Evolutionary conservation across 345 rosid species (phyloP).

Genomic region (Brassica cretica): DNA sequence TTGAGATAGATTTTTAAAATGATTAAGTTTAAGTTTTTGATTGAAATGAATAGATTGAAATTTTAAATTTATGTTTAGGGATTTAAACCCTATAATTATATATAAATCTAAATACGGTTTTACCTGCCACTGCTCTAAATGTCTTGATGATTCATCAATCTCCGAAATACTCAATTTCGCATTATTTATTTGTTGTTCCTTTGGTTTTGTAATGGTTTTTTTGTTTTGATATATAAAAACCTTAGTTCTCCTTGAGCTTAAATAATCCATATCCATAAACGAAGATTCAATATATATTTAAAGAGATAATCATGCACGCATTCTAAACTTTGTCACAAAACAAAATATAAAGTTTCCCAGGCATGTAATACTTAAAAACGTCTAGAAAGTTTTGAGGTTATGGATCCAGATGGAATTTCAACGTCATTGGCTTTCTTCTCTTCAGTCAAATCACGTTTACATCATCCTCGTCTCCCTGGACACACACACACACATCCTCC

Average conservation of each 20-base stretch:
- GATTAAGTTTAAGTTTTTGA: too few relatives aligned
- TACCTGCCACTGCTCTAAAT: constrained; percentile 59
- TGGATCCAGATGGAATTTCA: constrained; percentile 17
- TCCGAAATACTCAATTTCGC: neutral
- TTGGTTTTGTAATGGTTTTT: too few relatives aligned
- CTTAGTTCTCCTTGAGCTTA: too few relatives aligned
- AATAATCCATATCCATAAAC: neutral
- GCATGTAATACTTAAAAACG: neutral
- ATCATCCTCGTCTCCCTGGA: constrained; percentile 45
- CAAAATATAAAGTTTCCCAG: too few relatives aligned
- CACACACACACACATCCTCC: neutral
- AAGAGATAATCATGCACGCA: neutral
- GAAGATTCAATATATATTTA: neutral
- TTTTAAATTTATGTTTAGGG: too few relatives aligned
- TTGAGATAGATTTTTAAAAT: too few relatives aligned
- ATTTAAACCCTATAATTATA: too few relatives aligned
- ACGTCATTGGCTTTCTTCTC: constrained; percentile 20
- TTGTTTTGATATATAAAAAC: too few relatives aligned
- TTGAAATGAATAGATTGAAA: too few relatives aligned
- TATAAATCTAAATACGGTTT: constrained; percentile 57
- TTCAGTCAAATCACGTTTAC: constrained; percentile 36
- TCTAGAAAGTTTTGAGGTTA: neutral
- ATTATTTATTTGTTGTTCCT: neutral
- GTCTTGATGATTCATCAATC: constrained; percentile 46
- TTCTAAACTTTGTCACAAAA: too few relatives aligned